Evolutionary conservation across 306 rosid genomes (phyloP), one percentile per base, ranked within the genome.

Genomic region (Rosa chinensis): DNA sequence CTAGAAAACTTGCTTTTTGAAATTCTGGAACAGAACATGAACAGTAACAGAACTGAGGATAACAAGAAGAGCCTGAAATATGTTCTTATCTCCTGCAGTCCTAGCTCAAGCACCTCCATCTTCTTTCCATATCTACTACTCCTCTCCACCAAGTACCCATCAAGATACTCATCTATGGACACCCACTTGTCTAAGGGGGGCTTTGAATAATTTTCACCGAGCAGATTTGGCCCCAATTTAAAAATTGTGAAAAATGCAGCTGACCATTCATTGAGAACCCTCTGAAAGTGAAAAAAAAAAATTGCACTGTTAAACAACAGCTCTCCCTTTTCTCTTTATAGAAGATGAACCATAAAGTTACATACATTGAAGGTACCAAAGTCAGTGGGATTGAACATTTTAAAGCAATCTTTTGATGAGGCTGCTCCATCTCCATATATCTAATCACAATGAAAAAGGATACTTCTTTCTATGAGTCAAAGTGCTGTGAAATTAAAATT

Each of bases 11-110:
- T 95, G 75, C 89, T 66, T 90, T 93, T 96, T 43, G 99, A 89
- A 86, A 96, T 93, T 88, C 97, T 93, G 82, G 99, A 93, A 82
- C 99, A 96, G 82, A 96, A 93, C 99, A 96, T 93, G 94, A 93
- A 91, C 92, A 93, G 11, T 66, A 96, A 84, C 72, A 96, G 83
- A 32, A 89, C 93, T 32, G 98, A 93, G 72, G 98, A 96, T 78
- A 96, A 84, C 83, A 93, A 85, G 87, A 96, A 96, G 73, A 96
- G 96, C 88, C 99, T 90, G 85, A 93, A 93, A 86, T 96, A 96
- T 77, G 99, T 87, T 93, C 99, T 89, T 77, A 93, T 96, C 88
- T 96, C 99, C 81, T 93, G 99, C 94, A 93, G 84, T 82, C 99
- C 99, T 81, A 93, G 89, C 37, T 96, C 99, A 79, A 96, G 89